Evolutionary conservation across 345 rosid genomes (phyloP), one percentile per base, ranked within the genome.

Genomic region (Pugionium dolabratum): DNA sequence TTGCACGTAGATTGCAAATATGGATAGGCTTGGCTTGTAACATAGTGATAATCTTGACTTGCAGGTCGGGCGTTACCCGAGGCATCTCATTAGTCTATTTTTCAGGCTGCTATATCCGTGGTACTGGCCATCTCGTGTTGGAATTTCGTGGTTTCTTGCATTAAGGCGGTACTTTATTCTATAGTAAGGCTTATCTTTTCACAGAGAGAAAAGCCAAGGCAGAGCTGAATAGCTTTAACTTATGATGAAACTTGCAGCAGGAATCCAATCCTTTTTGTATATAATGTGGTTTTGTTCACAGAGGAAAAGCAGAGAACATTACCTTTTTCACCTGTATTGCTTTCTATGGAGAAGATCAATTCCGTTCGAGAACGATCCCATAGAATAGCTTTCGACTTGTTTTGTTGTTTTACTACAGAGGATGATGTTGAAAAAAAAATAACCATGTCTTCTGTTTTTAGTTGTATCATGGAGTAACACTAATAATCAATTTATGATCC

Each of bases 121-220:
- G 99, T 91, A 81, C 71, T 94, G 99, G 99, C 97, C 97, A 0
- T 94, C 7, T 95, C 99, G 1, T 95, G 99, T 68, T 91, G 96
- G 95, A 87, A 89, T 83, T 87, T 94, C 55, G 33, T 86, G 57
- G 46, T 86, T 44, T 82, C 96, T 34, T 89, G 95, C 79, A 66
- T 91, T 25, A 84, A 71, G 65, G 86, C 87, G 0, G 76, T 87
- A 25, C 75, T 88, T 9, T 77, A 64, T 71, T 79, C 95, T 6
- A 8, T 85, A 2, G 46, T 81, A 62, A 69, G 80, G 74, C 66
- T 82, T 59, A 54, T 94, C 49, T 83, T 79, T 50, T 80, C 92
- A 43, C 67, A 79, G 36, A 75, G 92, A 83, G 80, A 78, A 43
- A 86, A 80, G 73, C 73, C 82, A 9, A 80, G 76, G 41, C 73